phyloP scores from a whole-genome alignment of 2,329 filamentous ascomycete genomes.

The Ophiobolus disseminans region DNA sequence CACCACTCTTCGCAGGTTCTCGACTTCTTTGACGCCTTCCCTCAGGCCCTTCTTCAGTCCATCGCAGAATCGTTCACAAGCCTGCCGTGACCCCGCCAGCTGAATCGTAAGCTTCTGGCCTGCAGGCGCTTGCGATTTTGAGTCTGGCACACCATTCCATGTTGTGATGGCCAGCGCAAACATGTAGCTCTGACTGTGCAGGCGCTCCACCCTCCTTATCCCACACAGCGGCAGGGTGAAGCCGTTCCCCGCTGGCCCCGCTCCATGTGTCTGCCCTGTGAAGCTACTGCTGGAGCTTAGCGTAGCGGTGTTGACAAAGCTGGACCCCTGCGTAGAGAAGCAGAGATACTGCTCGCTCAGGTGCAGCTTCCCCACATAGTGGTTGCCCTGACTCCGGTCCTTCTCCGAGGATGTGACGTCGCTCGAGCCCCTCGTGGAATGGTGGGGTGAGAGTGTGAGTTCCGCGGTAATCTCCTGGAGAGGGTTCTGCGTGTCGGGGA shows the following conservation, averaged over 20 bases:
- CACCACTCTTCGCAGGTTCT: slow-evolving; percentile 80
- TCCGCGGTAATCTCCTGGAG: slow-evolving; percentile 97
- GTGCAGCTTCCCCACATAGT: slow-evolving; percentile 91
- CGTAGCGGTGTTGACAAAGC: slow-evolving; percentile 82
- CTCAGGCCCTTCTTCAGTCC: slow-evolving; percentile 89
- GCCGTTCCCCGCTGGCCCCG: slow-evolving; percentile 91
- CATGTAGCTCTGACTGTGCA: slow-evolving; percentile 90
- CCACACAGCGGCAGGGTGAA: slow-evolving; percentile 94
- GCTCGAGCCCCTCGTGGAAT: slow-evolving; percentile 55
- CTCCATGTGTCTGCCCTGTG: slow-evolving; percentile 90
- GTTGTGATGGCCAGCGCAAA: slow-evolving; percentile 95
- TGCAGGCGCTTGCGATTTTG: slow-evolving; percentile 57
- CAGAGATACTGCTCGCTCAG: slow-evolving; percentile 94
- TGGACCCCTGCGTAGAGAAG: slow-evolving; percentile 92
- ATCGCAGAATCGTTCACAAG: slow-evolving; percentile 96
- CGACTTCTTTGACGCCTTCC: slow-evolving; percentile 85
- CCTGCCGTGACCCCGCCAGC: slow-evolving; percentile 84
- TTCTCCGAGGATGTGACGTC: slow-evolving; percentile 59
- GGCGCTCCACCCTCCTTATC: slow-evolving; percentile 86
- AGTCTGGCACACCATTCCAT: slow-evolving; percentile 73
- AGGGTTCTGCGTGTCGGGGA: slow-evolving; percentile 89
- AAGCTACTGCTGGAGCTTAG: slow-evolving; percentile 81
- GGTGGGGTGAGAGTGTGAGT: slow-evolving; percentile 79
- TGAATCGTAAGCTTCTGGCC: slow-evolving; percentile 89
- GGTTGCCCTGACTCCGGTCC: slow-evolving; percentile 75